A percentile compares a stretch with the other conserved stretches of the same genome.
Evolutionary conservation across 1,284 basidiomycete genomes (phyloP).

Genomic region (Earliella scabrosa): DNA sequence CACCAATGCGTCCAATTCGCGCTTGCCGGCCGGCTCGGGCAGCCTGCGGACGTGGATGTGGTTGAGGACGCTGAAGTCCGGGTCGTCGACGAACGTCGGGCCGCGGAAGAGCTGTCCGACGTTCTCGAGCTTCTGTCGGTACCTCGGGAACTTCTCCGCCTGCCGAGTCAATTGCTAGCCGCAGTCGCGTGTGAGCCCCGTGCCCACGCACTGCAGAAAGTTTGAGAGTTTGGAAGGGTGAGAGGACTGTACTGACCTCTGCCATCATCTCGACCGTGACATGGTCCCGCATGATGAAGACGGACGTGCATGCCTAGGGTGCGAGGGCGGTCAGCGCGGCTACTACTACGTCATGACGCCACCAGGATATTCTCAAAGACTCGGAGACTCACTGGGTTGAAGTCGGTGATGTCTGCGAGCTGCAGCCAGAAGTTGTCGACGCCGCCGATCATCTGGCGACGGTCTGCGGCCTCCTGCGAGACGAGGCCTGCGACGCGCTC

Average conservation of each 20-base stretch:
- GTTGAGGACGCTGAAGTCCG: slow-evolving; percentile 30
- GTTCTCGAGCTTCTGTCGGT: slow-evolving; percentile 29
- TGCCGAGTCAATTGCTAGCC: slow-evolving; percentile 15
- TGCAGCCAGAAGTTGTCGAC: slow-evolving; percentile 38
- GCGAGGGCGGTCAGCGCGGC: not conserved
- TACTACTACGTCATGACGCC: not conserved
- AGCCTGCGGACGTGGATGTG: slow-evolving; percentile 27
- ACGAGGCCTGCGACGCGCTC: slow-evolving; percentile 15
- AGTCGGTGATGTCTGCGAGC: slow-evolving; percentile 31
- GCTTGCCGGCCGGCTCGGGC: slow-evolving; percentile 33
- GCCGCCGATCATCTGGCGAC: slow-evolving; percentile 31
- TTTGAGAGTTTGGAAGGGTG: too few relatives aligned
- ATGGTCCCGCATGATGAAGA: slow-evolving; percentile 26
- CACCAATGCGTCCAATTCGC: slow-evolving; percentile 33
- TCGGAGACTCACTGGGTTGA: slow-evolving; percentile 31
- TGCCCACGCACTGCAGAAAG: too few relatives aligned
- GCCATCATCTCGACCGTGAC: slow-evolving; percentile 25
- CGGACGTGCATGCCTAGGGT: slow-evolving; percentile 29
- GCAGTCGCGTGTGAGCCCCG: not conserved
- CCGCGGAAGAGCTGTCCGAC: slow-evolving; percentile 32
- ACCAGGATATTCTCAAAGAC: not conserved
- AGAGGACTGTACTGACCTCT: too few relatives aligned
- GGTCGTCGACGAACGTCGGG: slow-evolving; percentile 33
- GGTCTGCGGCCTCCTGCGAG: slow-evolving; percentile 25
- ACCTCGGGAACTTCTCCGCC: slow-evolving; percentile 31